Percentiles rank a stretch among this genome's conserved stretches.
Conservation (phyloP, 345 rosid genomes). For the Melastoma malabathricum region DNA sequence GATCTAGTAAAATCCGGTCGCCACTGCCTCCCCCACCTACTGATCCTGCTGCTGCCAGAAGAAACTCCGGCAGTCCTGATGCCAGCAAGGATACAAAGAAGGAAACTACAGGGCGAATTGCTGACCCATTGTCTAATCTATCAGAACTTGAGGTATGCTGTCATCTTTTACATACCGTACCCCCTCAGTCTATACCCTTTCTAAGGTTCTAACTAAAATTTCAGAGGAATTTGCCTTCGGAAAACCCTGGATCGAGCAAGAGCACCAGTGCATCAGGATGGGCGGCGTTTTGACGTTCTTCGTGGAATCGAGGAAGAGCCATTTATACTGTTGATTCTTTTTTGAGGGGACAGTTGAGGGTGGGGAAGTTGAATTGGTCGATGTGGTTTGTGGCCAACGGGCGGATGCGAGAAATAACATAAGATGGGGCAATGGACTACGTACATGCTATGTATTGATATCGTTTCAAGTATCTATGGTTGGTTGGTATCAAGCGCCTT, state of each 20-base stretch:
- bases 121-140: slow-evolving; percentile 54
- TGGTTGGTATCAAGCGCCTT: no score
- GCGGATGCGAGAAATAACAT: background rate
- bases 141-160: slow-evolving; percentile 63
- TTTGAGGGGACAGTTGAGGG: background rate
- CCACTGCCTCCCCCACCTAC: slow-evolving; percentile 92
- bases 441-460: no score
- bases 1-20: slow-evolving; percentile 45
- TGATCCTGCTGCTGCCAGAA: slow-evolving; percentile 56
- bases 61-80: slow-evolving; percentile 20
- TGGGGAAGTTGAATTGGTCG: background rate
- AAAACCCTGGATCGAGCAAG: slow-evolving; percentile 38
- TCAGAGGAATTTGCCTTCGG: slow-evolving; percentile 74
- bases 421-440: no score
- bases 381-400: no score
- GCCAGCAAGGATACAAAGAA: slow-evolving; percentile 11
- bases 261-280: slow-evolving; percentile 71
- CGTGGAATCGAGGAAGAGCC: background rate
- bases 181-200: no score
- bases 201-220: background rate
- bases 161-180: no score
- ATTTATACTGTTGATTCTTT: background rate
- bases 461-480: no score
- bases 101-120: slow-evolving; percentile 23
- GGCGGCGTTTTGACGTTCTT: slow-evolving; percentile 69